These are phyloP conservation scores for Delonix regia DNA, from an alignment of 306 rosid species.

Conservation along the genomic window DNA sequence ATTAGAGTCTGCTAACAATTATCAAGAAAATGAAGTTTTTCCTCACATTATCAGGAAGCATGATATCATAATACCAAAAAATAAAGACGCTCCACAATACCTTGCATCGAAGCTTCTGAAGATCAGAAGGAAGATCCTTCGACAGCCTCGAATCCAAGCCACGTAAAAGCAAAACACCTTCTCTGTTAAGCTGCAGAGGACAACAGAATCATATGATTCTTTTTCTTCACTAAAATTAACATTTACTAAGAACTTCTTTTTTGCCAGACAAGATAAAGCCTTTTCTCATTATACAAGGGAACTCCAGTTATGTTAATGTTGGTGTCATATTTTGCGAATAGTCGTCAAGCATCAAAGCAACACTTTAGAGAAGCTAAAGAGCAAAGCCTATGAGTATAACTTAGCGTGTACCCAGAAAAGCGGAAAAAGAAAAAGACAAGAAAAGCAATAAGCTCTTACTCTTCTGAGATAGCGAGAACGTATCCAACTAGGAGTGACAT, in stretches of 20 bases:
- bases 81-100: slow-evolving; percentile 38
- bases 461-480: slow-evolving; percentile 74
- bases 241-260: background rate
- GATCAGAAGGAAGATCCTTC: slow-evolving; percentile 96
- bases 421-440: background rate
- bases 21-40: background rate
- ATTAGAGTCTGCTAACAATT: slow-evolving; percentile 28
- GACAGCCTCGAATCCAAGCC: slow-evolving; percentile 92
- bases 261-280: slow-evolving; percentile 3
- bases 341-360: background rate
- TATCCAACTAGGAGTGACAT: slow-evolving; percentile 83
- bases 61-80: too few species aligned
- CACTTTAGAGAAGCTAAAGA: slow-evolving; percentile 9
- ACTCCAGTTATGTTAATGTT: background rate
- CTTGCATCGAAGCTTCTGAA: slow-evolving; percentile 98
- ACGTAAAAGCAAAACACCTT: slow-evolving; percentile 88
- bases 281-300: background rate
- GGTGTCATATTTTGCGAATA: background rate
- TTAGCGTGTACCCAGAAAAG: background rate
- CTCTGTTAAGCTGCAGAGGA: slow-evolving; percentile 77
- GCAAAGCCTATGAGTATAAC: slow-evolving; percentile 16
- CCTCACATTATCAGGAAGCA: background rate
- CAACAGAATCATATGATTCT: slow-evolving; percentile 19
- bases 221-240: slow-evolving; percentile 7
- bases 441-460: slow-evolving; percentile 50